A percentile compares a stretch with the other conserved stretches of the same genome.
These are phyloP conservation scores for Lepidium sativum DNA, from an alignment of 345 rosid genomes.

Conservation along the genomic window DNA sequence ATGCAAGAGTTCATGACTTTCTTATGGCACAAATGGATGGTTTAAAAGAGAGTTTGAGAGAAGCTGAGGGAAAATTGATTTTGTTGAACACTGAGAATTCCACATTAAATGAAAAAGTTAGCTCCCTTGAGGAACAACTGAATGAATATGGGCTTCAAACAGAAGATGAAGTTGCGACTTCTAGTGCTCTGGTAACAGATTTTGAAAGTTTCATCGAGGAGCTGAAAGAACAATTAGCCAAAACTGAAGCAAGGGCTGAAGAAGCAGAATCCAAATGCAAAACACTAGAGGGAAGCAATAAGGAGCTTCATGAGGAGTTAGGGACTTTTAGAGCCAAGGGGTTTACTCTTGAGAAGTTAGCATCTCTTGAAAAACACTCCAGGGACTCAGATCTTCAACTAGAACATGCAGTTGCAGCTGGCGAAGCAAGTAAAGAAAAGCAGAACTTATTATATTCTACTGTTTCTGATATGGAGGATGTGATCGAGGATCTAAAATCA, in stretches of 20 bases:
- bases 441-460: conserved; percentile 56
- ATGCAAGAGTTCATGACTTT: conserved; percentile 33
- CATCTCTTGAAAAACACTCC: conserved; percentile 53
- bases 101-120: conserved; percentile 39
- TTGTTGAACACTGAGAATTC: conserved; percentile 46
- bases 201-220: conserved; percentile 35
- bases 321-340: conserved; percentile 38
- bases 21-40: conserved; percentile 43
- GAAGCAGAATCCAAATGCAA: conserved; percentile 47
- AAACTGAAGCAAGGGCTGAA: conserved; percentile 43
- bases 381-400: conserved; percentile 57
- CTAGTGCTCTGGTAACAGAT: conserved; percentile 22
- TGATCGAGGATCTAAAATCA: conserved; percentile 67
- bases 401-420: conserved; percentile 70
- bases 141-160: conserved; percentile 42
- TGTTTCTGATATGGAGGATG: conserved; percentile 71
- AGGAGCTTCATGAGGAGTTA: conserved; percentile 46
- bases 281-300: conserved; percentile 36
- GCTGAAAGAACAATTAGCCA: conserved; percentile 36
- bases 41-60: conserved; percentile 46
- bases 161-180: conserved; percentile 31
- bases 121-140: conserved; percentile 44
- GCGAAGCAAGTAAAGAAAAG: conserved; percentile 84
- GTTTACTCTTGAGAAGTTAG: conserved; percentile 42
- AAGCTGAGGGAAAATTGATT: conserved; percentile 48